Evolutionary conservation across 306 rosid species (phyloP).

Genomic region (Psophocarpus tetragonolobus): DNA sequence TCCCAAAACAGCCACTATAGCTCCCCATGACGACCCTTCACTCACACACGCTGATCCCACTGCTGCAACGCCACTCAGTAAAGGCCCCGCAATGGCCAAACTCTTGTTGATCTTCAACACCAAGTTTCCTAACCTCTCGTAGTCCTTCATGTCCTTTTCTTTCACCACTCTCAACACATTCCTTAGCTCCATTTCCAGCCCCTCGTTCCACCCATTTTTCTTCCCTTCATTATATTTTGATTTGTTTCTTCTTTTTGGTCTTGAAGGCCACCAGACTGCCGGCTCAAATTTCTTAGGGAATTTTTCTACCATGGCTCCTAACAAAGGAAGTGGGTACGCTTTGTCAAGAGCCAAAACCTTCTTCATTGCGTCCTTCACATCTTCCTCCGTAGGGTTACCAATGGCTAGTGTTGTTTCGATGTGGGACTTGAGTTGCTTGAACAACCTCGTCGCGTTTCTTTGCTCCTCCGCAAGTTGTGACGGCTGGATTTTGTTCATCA

Average conservation of each 20-base stretch:
- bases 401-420: conserved; percentile 52
- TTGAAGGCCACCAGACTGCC: conserved; percentile 79
- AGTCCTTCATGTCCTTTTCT: conserved; percentile 70
- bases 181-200: conserved; percentile 52
- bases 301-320: conserved; percentile 86
- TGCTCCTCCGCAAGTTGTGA: conserved; percentile 92
- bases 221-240: not conserved
- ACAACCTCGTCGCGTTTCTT: conserved; percentile 70
- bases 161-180: conserved; percentile 60
- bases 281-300: conserved; percentile 63
- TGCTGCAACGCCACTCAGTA: conserved; percentile 69
- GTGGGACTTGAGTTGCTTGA: conserved; percentile 54
- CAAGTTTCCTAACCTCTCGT: conserved; percentile 72
- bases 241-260: not conserved
- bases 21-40: conserved; percentile 36
- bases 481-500: conserved; percentile 81
- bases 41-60: conserved; percentile 54
- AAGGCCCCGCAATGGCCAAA: conserved; percentile 73
- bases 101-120: conserved; percentile 61
- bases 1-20: conserved; percentile 47
- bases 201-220: conserved; percentile 70
- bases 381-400: conserved; percentile 35
- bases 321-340: conserved; percentile 85
- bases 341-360: conserved; percentile 64
- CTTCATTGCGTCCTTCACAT: conserved; percentile 51